Base-by-base conservation (phyloP, 2,329 filamentous ascomycete species). In the Nemania serpens region DNA sequence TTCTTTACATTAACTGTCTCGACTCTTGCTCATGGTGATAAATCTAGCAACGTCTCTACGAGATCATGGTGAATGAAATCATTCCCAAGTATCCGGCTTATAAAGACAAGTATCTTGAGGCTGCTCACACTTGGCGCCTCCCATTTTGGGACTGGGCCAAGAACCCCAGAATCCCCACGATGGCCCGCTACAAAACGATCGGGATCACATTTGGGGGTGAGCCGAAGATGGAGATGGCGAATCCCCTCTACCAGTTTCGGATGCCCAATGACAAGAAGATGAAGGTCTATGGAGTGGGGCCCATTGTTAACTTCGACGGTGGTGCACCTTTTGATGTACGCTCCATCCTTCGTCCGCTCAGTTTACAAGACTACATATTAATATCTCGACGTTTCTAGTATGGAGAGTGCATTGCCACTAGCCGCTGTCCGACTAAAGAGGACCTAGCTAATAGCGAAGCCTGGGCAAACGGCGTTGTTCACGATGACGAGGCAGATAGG, bases 71-170 rank as follows among this genome's bases (percentile, higher is more conserved):
- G 6, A 64, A 66, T n/a, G 61, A 66, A 33, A 54, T 66, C 34
- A 64, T 66, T 18, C 61, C 64, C 13, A 52, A 48, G 18, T 58
- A 64, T 15, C 64, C 61, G 34, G 17, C 25, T 39, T 53, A 61
- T 45, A 51, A 58, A 59, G 45, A 55, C 13, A 46, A 62, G 29
- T 62, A 57, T 18, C 58, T 63, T 13, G 53, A 59, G 41, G 62
- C 62, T 55, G 64, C 64, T 33, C 39, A 42, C 4, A 60, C 61
- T 36, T 66, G 64, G 64, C 52, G 64, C 5, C 56, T 61, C 20
- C 64, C 64, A 41, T 66, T 52, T 25, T 66, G 64, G 64, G 75
- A 77, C 63, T 76, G 74, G 74, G 75, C 67, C 1, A 65, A 61
- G 10, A 68, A 68, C 25, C 49, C 63, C 1, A 68, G 41, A n/a